Conservation (phyloP, 768 basidiomycete genomes). For the Artomyces pyxidatus region DNA sequence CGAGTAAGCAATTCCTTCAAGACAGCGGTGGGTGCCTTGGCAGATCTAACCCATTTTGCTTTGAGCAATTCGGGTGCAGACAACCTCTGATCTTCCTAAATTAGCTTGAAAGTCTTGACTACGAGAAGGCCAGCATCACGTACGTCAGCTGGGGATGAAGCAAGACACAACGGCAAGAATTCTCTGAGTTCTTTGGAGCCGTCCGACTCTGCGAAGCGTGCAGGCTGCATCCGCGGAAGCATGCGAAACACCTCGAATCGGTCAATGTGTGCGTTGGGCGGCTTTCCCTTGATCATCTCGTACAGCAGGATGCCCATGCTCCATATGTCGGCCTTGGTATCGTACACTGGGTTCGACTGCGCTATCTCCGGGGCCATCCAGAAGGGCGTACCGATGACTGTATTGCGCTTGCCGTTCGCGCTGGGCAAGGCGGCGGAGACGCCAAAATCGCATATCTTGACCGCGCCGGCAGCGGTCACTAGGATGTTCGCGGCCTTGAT, state of each 20-base stretch:
- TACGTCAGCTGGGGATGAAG: slow-evolving; percentile 75
- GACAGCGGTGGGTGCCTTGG: slow-evolving; percentile 57
- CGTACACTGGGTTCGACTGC: slow-evolving; percentile 73
- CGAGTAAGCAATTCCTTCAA: slow-evolving; percentile 77
- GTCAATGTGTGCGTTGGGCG: slow-evolving; percentile 81
- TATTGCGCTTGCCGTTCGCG: slow-evolving; percentile 85
- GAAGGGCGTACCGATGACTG: slow-evolving; percentile 93
- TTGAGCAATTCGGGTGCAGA: slow-evolving; percentile 84
- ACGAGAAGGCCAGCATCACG: slow-evolving; percentile 17
- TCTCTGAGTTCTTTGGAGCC: slow-evolving; percentile 84
- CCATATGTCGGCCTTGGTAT: slow-evolving; percentile 98
- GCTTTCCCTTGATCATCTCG: slow-evolving; percentile 95
- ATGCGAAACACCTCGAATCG: slow-evolving; percentile 82
- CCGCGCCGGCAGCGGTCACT: slow-evolving; percentile 78
- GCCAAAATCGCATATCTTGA: slow-evolving; percentile 97
- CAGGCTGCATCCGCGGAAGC: slow-evolving; percentile 80
- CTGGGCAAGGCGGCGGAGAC: slow-evolving; percentile 89
- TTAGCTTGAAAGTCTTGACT: not conserved
- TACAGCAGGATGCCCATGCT: slow-evolving; percentile 93
- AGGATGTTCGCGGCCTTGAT: slow-evolving; percentile 98
- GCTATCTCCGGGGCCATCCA: slow-evolving; percentile 99
- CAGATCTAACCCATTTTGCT: slow-evolving; percentile 83
- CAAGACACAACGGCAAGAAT: slow-evolving; percentile 76
- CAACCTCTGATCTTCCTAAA: slow-evolving; percentile 53
- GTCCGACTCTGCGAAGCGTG: slow-evolving; percentile 66